These are phyloP conservation scores for Thozetella sp. DNA, from an alignment of 495 filamentous ascomycete genomes.

Conservation along the genomic window DNA sequence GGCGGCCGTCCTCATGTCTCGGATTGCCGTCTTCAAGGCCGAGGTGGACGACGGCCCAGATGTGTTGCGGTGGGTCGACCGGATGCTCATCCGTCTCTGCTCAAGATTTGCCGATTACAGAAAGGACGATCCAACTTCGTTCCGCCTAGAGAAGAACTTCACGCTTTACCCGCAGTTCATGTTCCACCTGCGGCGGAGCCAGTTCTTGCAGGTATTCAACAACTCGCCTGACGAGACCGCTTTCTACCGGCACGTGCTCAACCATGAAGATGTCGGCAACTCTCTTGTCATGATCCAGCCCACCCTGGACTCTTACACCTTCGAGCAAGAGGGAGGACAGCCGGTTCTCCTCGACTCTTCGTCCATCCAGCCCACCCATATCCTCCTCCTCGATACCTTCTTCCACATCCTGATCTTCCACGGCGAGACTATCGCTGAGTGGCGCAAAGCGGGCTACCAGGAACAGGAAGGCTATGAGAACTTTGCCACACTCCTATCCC, in stretches of 20 bases:
- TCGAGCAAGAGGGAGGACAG: constrained; percentile 88
- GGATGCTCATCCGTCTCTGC: constrained; percentile 97
- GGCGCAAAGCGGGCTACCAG: constrained; percentile 98
- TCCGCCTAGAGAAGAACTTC: constrained; percentile 98
- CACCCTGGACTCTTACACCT: constrained; percentile 95
- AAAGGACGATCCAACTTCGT: constrained; percentile 97
- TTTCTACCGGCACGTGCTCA: constrained; percentile 95
- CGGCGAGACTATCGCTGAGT: constrained; percentile 96
- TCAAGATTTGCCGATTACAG: constrained; percentile 97
- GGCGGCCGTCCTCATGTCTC: constrained; percentile 95
- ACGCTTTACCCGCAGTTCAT: constrained; percentile 99
- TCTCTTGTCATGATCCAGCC: constrained; percentile 99
- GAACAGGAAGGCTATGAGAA: constrained; percentile 99
- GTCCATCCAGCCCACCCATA: constrained; percentile 91
- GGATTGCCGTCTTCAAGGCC: constrained; percentile 98
- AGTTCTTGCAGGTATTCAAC: constrained; percentile 99
- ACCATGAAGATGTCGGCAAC: constrained; percentile 96
- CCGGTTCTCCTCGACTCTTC: constrained; percentile 95
- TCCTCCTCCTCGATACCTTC: constrained; percentile 95
- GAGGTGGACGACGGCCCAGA: constrained; percentile 99
- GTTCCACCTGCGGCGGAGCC: constrained; percentile 96
- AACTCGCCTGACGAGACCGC: constrained; percentile 99
- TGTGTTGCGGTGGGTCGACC: constrained; percentile 96
- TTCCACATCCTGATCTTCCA: constrained; percentile 99
- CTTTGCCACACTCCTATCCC: constrained; percentile 83